These are phyloP conservation scores for Dictyostelium firmibasis DNA, from an alignment of 78 protist species.

Conservation along the genomic window DNA sequence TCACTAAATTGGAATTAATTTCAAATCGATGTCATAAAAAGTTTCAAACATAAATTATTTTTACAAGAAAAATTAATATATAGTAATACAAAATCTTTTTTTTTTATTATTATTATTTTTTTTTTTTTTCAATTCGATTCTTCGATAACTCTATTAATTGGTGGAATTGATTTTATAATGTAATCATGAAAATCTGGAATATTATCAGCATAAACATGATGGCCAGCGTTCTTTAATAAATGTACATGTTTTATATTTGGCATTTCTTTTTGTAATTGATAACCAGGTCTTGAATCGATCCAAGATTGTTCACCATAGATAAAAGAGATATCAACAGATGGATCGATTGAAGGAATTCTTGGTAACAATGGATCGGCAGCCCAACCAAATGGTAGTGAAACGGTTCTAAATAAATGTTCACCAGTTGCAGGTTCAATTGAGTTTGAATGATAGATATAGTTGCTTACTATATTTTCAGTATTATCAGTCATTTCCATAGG, in stretches of 20 bases:
- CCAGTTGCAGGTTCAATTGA: slow-evolving; percentile 51
- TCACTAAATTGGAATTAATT: too few relatives aligned
- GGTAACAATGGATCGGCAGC: slow-evolving; percentile 22
- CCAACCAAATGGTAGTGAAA: slow-evolving; percentile 56
- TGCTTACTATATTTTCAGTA: slow-evolving; percentile 13
- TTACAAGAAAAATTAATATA: too few relatives aligned
- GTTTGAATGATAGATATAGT: slow-evolving; percentile 60
- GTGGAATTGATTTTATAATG: slow-evolving; percentile 5
- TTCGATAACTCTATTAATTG: background rate
- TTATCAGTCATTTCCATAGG: slow-evolving; percentile 3
- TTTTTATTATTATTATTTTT: too few relatives aligned
- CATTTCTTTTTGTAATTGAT: slow-evolving; percentile 15
- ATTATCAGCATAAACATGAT: slow-evolving; percentile 51
- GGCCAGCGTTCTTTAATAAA: slow-evolving; percentile 24
- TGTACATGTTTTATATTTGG: slow-evolving; percentile 27
- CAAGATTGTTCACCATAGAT: slow-evolving; percentile 54
- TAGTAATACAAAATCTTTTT: too few relatives aligned
- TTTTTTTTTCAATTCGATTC: background rate
- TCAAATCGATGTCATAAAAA: too few relatives aligned
- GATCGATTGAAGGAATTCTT: slow-evolving; percentile 9
- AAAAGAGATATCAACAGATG: slow-evolving; percentile 23
- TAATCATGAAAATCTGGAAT: slow-evolving; percentile 24
- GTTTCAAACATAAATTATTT: too few relatives aligned
- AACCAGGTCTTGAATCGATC: slow-evolving; percentile 31
- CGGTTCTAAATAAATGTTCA: slow-evolving; percentile 14